phyloP scores from a whole-genome alignment of 1,139 yeast genomes.

The Sugiyamaella japonica region DNA sequence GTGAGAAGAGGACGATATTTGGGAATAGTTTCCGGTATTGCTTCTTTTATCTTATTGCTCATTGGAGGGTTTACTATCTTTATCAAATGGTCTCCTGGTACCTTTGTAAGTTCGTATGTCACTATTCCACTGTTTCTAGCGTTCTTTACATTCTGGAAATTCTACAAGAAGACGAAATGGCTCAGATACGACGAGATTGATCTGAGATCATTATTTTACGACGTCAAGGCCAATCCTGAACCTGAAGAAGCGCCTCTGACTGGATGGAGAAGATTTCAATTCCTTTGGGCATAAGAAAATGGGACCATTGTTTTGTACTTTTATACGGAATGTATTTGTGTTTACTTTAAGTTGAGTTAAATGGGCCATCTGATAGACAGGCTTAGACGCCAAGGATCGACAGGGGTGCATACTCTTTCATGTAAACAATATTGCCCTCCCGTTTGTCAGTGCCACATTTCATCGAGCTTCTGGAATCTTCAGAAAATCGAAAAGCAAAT shows the following conservation, averaged over 20 bases:
- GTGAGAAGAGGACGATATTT: conserved; percentile 58
- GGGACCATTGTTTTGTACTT: too few species aligned
- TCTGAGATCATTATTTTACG: conserved; percentile 11
- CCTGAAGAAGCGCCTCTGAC: conserved; percentile 9
- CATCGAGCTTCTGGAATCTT: not conserved
- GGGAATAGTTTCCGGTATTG: conserved; percentile 15
- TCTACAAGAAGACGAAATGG: conserved; percentile 17
- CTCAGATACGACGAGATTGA: conserved; percentile 14
- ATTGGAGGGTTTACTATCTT: conserved; percentile 19
- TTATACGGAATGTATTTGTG: not conserved
- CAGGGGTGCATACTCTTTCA: not conserved
- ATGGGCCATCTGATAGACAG: too few species aligned
- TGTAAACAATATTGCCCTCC: not conserved
- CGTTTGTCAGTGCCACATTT: too few species aligned
- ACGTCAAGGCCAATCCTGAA: conserved; percentile 14
- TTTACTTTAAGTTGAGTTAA: too few species aligned
- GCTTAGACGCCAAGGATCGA: too few species aligned
- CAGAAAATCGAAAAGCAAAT: not conserved
- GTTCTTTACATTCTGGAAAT: conserved; percentile 44
- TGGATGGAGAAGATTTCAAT: conserved; percentile 16
- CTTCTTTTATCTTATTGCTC: conserved; percentile 7
- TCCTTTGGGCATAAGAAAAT: conserved; percentile 12
- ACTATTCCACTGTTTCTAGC: conserved; percentile 56
- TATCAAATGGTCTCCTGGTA: conserved; percentile 35
- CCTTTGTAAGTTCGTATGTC: conserved; percentile 62